Evolutionary conservation across 768 basidiomycete species (phyloP).

Genomic region (Suillus sp.): DNA sequence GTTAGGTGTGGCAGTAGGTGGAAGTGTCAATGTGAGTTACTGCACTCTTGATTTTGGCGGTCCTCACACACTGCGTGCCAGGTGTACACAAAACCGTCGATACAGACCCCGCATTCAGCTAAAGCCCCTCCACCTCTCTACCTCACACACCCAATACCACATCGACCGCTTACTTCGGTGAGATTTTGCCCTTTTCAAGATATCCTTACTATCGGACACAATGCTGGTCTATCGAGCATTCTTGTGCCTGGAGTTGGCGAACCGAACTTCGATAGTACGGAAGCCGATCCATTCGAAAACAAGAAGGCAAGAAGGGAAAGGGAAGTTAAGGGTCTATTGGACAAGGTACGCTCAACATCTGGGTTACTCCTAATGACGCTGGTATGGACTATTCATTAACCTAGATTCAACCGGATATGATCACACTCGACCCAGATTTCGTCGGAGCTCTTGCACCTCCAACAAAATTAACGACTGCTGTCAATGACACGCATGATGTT

Average conservation of each 20-base stretch:
- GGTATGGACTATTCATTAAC: constrained; percentile 3
- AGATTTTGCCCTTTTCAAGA: constrained; percentile 93
- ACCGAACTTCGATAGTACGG: constrained; percentile 90
- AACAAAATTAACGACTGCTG: constrained; percentile 55
- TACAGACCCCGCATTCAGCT: constrained; percentile 54
- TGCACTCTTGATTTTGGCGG: neutral
- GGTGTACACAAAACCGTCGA: constrained; percentile 73
- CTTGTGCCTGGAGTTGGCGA: constrained; percentile 93
- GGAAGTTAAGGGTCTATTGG: constrained; percentile 87
- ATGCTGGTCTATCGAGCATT: constrained; percentile 77
- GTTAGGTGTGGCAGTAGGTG: constrained; percentile 79
- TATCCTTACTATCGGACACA: constrained; percentile 77
- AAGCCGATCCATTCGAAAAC: constrained; percentile 95
- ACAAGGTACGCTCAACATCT: constrained; percentile 61
- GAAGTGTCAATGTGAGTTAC: constrained; percentile 75
- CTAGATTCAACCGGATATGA: constrained; percentile 91
- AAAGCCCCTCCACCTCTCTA: constrained; percentile 77
- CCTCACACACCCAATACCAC: constrained; percentile 83
- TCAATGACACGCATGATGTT: constrained; percentile 46
- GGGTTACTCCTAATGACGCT: constrained; percentile 1
- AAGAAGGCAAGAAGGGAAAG: constrained; percentile 80
- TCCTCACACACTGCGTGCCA: constrained; percentile 31
- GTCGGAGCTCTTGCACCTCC: constrained; percentile 69
- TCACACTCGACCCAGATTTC: constrained; percentile 78
- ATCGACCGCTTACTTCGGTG: constrained; percentile 71